A percentile compares a stretch with the other conserved stretches of the same genome.
Evolutionary conservation across 345 rosid genomes (phyloP).

Genomic region (Camelina laxa): DNA sequence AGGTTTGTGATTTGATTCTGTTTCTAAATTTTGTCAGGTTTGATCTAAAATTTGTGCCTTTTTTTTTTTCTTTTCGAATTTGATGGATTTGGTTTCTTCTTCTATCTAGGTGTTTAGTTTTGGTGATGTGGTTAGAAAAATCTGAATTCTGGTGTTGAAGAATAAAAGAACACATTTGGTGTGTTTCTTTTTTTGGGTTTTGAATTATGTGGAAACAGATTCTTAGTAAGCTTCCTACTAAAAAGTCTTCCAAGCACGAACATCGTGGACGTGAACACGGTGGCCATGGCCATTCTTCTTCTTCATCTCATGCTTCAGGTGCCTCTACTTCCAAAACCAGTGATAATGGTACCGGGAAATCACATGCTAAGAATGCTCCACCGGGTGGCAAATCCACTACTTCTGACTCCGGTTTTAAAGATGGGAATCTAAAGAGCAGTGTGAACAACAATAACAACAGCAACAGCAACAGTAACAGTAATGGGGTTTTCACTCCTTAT

Average conservation of each 20-base stretch:
- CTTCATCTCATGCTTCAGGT: constrained; percentile 42
- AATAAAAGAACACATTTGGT: not conserved
- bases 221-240: constrained; percentile 82
- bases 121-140: constrained; percentile 29
- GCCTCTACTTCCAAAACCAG: constrained; percentile 52
- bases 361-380: constrained; percentile 35
- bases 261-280: constrained; percentile 63
- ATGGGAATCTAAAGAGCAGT: constrained; percentile 49
- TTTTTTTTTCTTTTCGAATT: constrained; percentile 4
- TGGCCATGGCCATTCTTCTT: constrained; percentile 47
- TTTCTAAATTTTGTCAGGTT: constrained; percentile 19
- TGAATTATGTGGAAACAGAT: constrained; percentile 77
- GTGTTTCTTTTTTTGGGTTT: not conserved
- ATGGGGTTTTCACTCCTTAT: constrained; percentile 47
- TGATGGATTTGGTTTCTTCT: not conserved
- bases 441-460: constrained; percentile 36
- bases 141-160: constrained; percentile 23
- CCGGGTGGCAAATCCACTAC: constrained; percentile 41
- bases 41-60: constrained; percentile 40
- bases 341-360: constrained; percentile 40
- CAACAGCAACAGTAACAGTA: constrained; percentile 23
- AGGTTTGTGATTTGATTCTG: constrained; percentile 40
- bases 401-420: constrained; percentile 52
- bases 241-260: constrained; percentile 72
- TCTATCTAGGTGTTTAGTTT: constrained; percentile 12